Base-by-base conservation (phyloP, 2,329 filamentous ascomycete genomes). In the Fusarium ramigenum region DNA sequence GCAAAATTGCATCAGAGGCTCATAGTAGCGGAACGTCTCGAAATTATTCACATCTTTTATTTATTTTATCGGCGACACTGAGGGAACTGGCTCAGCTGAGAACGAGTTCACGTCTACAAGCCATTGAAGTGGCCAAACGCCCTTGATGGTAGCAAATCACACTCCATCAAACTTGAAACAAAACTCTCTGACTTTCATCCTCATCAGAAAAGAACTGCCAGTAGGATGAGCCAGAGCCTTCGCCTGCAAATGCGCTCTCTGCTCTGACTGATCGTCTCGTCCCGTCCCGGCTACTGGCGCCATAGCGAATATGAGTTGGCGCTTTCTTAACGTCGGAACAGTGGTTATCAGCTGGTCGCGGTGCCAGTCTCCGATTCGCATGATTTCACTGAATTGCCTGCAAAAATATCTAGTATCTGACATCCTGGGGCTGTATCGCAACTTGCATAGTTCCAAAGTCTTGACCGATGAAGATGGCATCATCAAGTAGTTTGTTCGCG, bases 21-120 rank as follows among this genome's bases (percentile, higher is more conserved):
- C 2, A 23, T 37, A 9, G 15, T 16, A 36, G 3, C 34, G 15
- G 3, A 18, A 18, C 0, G 4, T 9, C 3, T 32, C 6, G 21
- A n/a, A 9, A n/a, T 0, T 1, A 16, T 5, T 12, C 15, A 2
- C 9, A 30, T 30, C 5, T 49, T 2, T 4, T n/a, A 7, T 19
- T 23, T 19, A 23, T 34, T 9, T 14, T 23, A 23, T 34, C 11
- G 16, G 21, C 21, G 2, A 15, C 9, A 8, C 4, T 2, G 19
- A 5, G 9, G 21, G 21, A 10, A 18, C 7, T 34, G 30, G 4
- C 11, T 34, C 47, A 9, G 8, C 9, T 5, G 4, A 5, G 15
- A 34, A 23, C 23, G 16, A 50, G 15, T 23, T 9, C 30, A 32
- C n/a, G 30, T 23, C 16, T 10, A 34, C 0, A 7, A 1, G 1